phyloP scores from a whole-genome alignment of 140 eudicot genomes.

The Flaveria floridana region DNA sequence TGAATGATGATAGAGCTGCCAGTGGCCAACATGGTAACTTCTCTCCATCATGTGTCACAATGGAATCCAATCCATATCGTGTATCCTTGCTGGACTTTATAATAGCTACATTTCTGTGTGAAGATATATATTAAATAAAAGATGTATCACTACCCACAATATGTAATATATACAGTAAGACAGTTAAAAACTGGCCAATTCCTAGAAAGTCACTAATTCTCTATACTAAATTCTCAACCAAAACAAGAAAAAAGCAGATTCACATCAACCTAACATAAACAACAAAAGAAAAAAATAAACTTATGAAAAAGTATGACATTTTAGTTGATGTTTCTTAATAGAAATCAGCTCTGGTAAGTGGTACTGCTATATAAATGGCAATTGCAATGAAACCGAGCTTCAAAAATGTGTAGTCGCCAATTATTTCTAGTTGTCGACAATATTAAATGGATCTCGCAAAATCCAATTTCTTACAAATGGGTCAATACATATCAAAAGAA shows the following conservation, averaged over 20 bases:
- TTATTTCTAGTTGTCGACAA: slow-evolving; percentile 10
- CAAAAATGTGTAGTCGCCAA: slow-evolving; percentile 8
- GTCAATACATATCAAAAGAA: background rate
- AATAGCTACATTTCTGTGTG: slow-evolving; percentile 68
- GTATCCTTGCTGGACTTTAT: slow-evolving; percentile 89
- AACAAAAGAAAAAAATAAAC: background rate
- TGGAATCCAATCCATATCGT: slow-evolving; percentile 74
- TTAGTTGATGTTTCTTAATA: slow-evolving; percentile 4
- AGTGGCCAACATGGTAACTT: slow-evolving; percentile 88
- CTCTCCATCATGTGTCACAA: slow-evolving; percentile 94
- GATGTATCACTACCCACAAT: background rate
- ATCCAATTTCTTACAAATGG: background rate
- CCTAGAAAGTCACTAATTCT: background rate
- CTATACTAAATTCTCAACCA: background rate
- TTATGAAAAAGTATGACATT: background rate
- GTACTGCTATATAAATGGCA: background rate
- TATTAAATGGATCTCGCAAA: background rate
- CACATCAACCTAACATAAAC: background rate
- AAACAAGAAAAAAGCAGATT: slow-evolving; percentile 7
- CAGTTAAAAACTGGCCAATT: background rate
- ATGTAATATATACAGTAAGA: background rate
- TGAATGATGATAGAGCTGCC: slow-evolving; percentile 68
- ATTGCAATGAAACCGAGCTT: slow-evolving; percentile 16
- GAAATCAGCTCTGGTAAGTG: no score
- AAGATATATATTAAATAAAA: slow-evolving; percentile 12